A percentile compares a stretch with the other conserved stretches of the same genome.
These are phyloP conservation scores for Stephanodiscus triporus DNA, from an alignment of 108 stramenopile species.

Conservation along the genomic window DNA sequence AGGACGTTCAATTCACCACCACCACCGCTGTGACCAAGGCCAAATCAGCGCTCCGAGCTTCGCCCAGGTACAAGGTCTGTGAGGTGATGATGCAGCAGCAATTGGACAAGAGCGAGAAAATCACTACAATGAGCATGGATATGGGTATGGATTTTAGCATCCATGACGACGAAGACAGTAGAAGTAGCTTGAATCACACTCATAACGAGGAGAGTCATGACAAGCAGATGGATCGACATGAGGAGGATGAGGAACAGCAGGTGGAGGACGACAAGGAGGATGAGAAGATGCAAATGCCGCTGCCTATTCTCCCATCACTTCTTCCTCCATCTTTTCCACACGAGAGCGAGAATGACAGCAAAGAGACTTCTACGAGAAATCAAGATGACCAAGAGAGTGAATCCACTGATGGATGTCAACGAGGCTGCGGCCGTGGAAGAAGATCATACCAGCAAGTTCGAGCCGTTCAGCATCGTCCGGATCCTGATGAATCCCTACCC, in stretches of 20 bases:
- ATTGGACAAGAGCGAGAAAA: background rate
- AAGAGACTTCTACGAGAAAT: background rate
- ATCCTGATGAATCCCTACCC: background rate
- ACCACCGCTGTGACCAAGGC: background rate
- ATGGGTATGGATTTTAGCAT: too few relatives aligned
- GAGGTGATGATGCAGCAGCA: slow-evolving; percentile 1
- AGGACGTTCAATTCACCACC: background rate
- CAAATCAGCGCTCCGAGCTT: slow-evolving; percentile 4
- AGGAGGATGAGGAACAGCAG: background rate
- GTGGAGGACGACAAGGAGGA: background rate
- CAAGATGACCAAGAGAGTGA: background rate
- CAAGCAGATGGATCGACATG: too few relatives aligned
- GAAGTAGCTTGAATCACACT: too few relatives aligned
- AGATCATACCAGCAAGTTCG: background rate
- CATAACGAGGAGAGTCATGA: too few relatives aligned
- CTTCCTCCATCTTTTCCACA: background rate
- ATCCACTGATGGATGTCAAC: background rate
- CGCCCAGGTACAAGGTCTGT: background rate
- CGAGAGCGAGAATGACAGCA: background rate
- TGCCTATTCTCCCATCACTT: background rate
- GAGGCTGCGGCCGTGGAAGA: background rate
- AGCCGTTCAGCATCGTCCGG: background rate
- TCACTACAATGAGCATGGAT: too few relatives aligned
- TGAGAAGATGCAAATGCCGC: background rate
- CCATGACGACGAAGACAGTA: too few relatives aligned